phyloP scores from a whole-genome alignment of 2,329 filamentous ascomycete species.

The Colletotrichum lentis region DNA sequence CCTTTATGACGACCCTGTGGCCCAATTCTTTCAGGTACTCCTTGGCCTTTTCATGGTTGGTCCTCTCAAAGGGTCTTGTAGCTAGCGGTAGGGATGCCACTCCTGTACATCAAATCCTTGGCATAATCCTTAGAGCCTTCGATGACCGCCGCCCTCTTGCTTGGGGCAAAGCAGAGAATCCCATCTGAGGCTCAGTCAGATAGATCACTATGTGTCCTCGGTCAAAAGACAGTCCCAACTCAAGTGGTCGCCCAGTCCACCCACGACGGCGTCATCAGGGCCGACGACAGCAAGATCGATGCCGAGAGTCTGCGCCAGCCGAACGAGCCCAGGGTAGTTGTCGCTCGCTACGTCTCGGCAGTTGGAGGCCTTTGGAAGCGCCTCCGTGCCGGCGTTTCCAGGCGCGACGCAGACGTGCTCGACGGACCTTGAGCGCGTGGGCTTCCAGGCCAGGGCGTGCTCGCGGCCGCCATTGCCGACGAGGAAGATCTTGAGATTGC shows the following conservation, averaged over 20 bases:
- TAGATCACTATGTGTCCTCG: background rate
- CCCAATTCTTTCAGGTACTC: conserved; percentile 76
- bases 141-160: conserved; percentile 83
- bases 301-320: conserved; percentile 74
- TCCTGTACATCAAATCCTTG: conserved; percentile 96
- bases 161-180: conserved; percentile 86
- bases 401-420: conserved; percentile 75
- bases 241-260: conserved; percentile 87
- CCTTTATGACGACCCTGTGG: conserved; percentile 91
- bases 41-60: conserved; percentile 73
- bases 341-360: conserved; percentile 72
- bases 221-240: background rate
- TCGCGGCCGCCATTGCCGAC: conserved; percentile 95
- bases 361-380: conserved; percentile 74
- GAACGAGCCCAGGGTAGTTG: conserved; percentile 80
- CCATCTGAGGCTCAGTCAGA: conserved; percentile 54
- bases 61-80: conserved; percentile 82
- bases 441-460: conserved; percentile 93
- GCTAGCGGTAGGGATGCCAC: conserved; percentile 87
- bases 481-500: conserved; percentile 73
- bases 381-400: conserved; percentile 88
- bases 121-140: conserved; percentile 97
- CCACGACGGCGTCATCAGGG: conserved; percentile 92
- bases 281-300: conserved; percentile 89
- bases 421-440: conserved; percentile 81